These are phyloP conservation scores for Nannochloropsis gaditana DNA, from an alignment of 108 stramenopile genomes.

Conservation along the genomic window DNA sequence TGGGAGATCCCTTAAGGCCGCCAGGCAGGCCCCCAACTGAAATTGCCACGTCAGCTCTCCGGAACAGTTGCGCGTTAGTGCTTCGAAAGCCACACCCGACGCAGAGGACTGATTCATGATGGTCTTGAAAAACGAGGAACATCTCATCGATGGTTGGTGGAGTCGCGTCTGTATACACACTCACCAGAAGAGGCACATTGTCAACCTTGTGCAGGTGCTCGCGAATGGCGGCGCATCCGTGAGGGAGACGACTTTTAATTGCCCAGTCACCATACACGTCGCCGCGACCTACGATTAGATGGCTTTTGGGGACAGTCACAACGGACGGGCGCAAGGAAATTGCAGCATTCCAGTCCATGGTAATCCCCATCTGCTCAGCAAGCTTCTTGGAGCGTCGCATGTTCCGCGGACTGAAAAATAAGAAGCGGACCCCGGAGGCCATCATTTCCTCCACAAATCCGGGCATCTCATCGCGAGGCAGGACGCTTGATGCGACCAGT, in stretches of 20 bases:
- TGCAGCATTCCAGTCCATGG: conserved; percentile 91
- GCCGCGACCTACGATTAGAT: neutral
- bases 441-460: conserved; percentile 66
- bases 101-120: conserved; percentile 42
- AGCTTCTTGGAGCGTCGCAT: conserved; percentile 93
- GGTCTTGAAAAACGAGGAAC: conserved; percentile 52
- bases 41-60: conserved; percentile 43
- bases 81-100: conserved; percentile 32
- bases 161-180: conserved; percentile 89
- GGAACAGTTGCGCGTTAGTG: conserved; percentile 41
- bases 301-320: conserved; percentile 52
- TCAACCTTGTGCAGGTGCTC: conserved; percentile 81
- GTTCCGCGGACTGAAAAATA: conserved; percentile 91
- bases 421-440: conserved; percentile 87
- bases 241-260: conserved; percentile 71
- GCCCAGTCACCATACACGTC: conserved; percentile 18
- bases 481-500: conserved; percentile 77
- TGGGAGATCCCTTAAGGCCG: conserved; percentile 27
- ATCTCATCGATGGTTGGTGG: conserved; percentile 77
- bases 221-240: conserved; percentile 64
- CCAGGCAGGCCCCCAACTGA: conserved; percentile 37
- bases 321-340: conserved; percentile 78
- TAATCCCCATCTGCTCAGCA: conserved; percentile 88
- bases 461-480: conserved; percentile 80
- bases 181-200: conserved; percentile 90